Conservation (phyloP, 148 eudicot species). For the Camellia granthamiana region DNA sequence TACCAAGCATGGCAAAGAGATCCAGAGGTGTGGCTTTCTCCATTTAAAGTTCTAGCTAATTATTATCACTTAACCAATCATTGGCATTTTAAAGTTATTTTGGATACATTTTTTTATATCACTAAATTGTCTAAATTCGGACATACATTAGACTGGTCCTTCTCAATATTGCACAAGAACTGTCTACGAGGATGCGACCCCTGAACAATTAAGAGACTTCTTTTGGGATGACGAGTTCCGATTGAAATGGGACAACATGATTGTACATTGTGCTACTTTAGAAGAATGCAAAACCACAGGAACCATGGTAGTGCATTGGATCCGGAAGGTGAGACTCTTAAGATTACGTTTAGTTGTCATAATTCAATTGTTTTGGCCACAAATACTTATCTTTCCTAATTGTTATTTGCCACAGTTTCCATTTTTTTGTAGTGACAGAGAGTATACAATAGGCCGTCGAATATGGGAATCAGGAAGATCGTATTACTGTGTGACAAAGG, state of each 20-base stretch:
- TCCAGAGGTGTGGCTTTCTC: slow-evolving; percentile 39
- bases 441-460: slow-evolving; percentile 77
- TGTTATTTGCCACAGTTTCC: slow-evolving; percentile 62
- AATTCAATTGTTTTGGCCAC: neutral
- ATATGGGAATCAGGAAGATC: slow-evolving; percentile 80
- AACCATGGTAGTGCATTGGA: slow-evolving; percentile 82
- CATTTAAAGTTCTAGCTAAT: neutral
- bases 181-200: slow-evolving; percentile 84
- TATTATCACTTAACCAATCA: neutral
- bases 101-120: neutral
- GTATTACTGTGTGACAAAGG: slow-evolving; percentile 92
- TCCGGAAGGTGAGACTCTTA: slow-evolving; percentile 58
- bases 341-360: neutral
- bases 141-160: slow-evolving; percentile 64
- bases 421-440: slow-evolving; percentile 90
- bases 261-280: slow-evolving; percentile 45
- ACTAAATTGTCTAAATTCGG: neutral
- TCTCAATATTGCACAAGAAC: slow-evolving; percentile 90
- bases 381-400: neutral
- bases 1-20: slow-evolving; percentile 95
- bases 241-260: slow-evolving; percentile 86
- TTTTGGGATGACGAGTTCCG: slow-evolving; percentile 94
- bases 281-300: slow-evolving; percentile 73
- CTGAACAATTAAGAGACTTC: slow-evolving; percentile 88
- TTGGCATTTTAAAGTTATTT: neutral